Evolutionary conservation across 495 filamentous ascomycete species (phyloP).

Genomic region (Durotheca rogersii): DNA sequence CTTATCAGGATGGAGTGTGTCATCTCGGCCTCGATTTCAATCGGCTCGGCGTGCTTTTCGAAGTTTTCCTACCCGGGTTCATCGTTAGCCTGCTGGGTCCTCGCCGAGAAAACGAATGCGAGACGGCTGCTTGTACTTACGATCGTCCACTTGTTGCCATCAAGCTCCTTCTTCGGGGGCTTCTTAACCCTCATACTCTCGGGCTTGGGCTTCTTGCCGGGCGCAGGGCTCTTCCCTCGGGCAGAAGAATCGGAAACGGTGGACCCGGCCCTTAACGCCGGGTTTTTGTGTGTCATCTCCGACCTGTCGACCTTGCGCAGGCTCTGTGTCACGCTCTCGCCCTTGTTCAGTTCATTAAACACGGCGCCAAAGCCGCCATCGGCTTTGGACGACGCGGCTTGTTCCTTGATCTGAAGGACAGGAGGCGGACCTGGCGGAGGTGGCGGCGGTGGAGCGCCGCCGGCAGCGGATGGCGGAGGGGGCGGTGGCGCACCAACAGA

Average conservation of each 20-base stretch:
- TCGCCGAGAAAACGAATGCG: not conserved
- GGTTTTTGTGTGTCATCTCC: constrained; percentile 98
- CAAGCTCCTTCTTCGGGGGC: constrained; percentile 85
- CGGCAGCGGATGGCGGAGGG: constrained; percentile 58
- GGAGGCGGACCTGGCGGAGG: constrained; percentile 64
- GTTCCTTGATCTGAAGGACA: constrained; percentile 50
- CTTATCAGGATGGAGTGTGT: constrained; percentile 90
- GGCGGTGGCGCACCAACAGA: constrained; percentile 35
- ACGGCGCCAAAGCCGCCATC: constrained; percentile 73
- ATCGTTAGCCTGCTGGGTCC: constrained; percentile 5
- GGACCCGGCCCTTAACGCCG: constrained; percentile 73
- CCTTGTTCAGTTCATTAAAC: constrained; percentile 87
- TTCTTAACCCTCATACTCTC: constrained; percentile 92
- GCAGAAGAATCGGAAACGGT: constrained; percentile 62
- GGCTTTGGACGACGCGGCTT: constrained; percentile 33
- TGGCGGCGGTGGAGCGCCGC: constrained; percentile 71
- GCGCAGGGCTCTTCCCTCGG: constrained; percentile 77
- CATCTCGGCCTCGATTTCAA: constrained; percentile 76
- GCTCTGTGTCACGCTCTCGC: constrained; percentile 78
- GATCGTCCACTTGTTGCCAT: constrained; percentile 94
- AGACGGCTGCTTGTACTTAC: constrained; percentile 54
- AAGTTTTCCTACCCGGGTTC: constrained; percentile 70
- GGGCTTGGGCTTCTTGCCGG: constrained; percentile 90
- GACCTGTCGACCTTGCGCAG: constrained; percentile 91
- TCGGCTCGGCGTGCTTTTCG: constrained; percentile 68